Base-by-base conservation (phyloP, 1,284 basidiomycete genomes). In the Schizophyllum amplum region DNA sequence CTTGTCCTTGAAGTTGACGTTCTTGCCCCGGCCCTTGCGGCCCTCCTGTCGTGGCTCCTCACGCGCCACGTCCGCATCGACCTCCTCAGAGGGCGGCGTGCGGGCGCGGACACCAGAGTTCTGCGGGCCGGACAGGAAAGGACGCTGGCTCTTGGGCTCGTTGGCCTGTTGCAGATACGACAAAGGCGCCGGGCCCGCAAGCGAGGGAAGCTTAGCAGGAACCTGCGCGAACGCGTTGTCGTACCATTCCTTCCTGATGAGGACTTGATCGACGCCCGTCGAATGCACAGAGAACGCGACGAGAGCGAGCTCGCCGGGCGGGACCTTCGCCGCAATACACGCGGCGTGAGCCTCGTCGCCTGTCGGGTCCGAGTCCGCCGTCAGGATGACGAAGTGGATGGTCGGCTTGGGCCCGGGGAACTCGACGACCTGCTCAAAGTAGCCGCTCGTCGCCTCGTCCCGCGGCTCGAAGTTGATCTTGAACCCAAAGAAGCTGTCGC, bases 221-320 rank as follows among this genome's bases (percentile, higher is more conserved):
- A 83, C 75, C 21, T 73, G 69, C 5, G 72, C 64, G 51, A 88
- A 70, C 0, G 88, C 89, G 20, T 74, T 68, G 60, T 89, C 86
- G 64, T 81, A 90, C 86, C 87, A 90, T 66, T 92, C 90, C 68
- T 82, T 86, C 62, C 86, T 80, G 63, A 92, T 86, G 48, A 90
- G 77, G 24, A 92, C 81, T 66, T 92, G 90, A 67, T 92, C 90
- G 21, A 92, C 89, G 24, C 89, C 90, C 25, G 79, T 82, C 11
- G 86, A 84, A 66, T 91, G 89, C 21, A 92, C 88, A 7, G 86
- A 87, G 72, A 91, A 91, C 25, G 87, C 87, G 7, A 90, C 87
- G 51, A 92, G 76, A 20, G 88, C 88, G 24, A 90, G 72, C 62
- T 89, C 86, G 27, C 87, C 86, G 0, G 84, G 82, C 13, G 79